A percentile compares a stretch with the other conserved stretches of the same genome.
phyloP scores from a whole-genome alignment of 768 basidiomycete genomes.

The Suillus lakei region DNA sequence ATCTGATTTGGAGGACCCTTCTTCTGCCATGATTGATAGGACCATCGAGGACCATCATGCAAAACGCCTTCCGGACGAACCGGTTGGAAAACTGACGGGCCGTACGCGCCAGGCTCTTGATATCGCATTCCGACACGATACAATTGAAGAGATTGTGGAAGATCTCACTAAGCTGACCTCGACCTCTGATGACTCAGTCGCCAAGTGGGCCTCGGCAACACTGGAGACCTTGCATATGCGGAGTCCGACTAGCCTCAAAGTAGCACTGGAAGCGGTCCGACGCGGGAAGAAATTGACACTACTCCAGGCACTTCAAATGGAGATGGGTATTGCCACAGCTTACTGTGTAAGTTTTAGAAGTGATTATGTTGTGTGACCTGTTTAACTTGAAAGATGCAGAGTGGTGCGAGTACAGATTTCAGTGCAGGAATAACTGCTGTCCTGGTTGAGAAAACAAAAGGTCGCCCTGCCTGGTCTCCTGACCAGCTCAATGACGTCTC shows the following conservation, averaged over 20 bases:
- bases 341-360: constrained; percentile 72
- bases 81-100: constrained; percentile 58
- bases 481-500: constrained; percentile 62
- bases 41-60: constrained; percentile 66
- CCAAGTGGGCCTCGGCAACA: constrained; percentile 77
- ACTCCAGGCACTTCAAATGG: constrained; percentile 76
- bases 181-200: constrained; percentile 49
- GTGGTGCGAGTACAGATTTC: constrained; percentile 84
- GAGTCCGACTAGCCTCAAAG: constrained; percentile 92
- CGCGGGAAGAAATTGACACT: constrained; percentile 68
- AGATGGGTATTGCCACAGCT: constrained; percentile 86
- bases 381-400: constrained; percentile 47
- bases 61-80: constrained; percentile 64
- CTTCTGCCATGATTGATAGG: constrained; percentile 60
- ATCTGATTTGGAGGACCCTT: constrained; percentile 43
- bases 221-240: constrained; percentile 63
- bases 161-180: constrained; percentile 51
- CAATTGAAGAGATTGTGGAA: constrained; percentile 72
- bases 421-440: constrained; percentile 77
- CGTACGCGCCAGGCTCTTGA: constrained; percentile 80
- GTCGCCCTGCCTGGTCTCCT: constrained; percentile 75
- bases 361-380: neutral
- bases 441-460: constrained; percentile 54
- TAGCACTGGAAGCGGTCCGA: constrained; percentile 82
- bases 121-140: constrained; percentile 69